Evolutionary conservation across 2,329 filamentous ascomycete genomes (phyloP), one percentile per base, ranked within the genome.

Genomic region (Beauveria medogensis): DNA sequence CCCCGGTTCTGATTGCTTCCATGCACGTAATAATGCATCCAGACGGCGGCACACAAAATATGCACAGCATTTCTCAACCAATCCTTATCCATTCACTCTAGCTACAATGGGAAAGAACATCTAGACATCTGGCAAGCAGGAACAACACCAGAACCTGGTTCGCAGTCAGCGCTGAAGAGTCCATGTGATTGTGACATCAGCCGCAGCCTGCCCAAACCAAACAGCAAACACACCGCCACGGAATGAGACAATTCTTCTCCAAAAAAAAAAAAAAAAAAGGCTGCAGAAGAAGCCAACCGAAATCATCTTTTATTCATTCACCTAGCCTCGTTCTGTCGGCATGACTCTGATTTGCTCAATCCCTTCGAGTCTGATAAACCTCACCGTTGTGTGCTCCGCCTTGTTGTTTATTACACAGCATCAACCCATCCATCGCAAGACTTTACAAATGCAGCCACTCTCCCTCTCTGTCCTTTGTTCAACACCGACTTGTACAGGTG

Each of bases 171-270:
- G 20, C 14, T 37, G 22, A 37, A 53, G 50, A 53, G 37, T 16
- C 20, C 10, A 30, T 55, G 53, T 55, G 53, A 55, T 55, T 55
- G 53, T 55, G 53, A 55, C 53, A 55, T 55, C 53, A 55, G 53
- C 53, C 53, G 53, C 53, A 44, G 40, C 22, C 40, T 28, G n/a
- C 8, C 53, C 18, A 40, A 22, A 20, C 40, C 53, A 55, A 55
- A 46, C 40, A 55, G 53, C 53, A 55, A 55, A 55, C 53, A 55
- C 53, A 55, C 53, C 53, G 53, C 53, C 53, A 46, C 53, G 12
- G 30, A 55, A 55, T 43, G 52, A 53, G 50, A 43, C 52, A 55
- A 20, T 26, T 28, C 16, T 24, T 4, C 37, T 55, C 52, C n/a
- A 18, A 26, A 22, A 14, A 26, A 24, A 24, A 24, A 24, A 4